Conservation (phyloP, 1,284 basidiomycete species). For the Tranzscheliella williamsii region DNA sequence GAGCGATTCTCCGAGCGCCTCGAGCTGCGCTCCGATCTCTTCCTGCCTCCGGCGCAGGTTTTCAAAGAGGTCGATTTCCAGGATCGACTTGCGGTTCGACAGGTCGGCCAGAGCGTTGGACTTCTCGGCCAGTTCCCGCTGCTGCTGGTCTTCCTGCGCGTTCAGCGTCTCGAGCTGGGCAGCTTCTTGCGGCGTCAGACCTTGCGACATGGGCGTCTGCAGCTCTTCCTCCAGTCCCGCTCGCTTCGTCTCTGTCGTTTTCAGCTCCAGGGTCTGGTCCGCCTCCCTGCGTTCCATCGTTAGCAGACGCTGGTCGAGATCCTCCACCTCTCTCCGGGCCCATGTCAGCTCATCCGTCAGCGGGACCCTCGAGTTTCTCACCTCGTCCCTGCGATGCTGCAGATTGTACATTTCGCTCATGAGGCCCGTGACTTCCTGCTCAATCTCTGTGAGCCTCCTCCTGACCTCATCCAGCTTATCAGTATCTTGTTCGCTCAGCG, state of each 20-base stretch:
- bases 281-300: slow-evolving; percentile 72
- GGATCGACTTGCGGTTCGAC: slow-evolving; percentile 74
- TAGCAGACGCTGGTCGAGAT: slow-evolving; percentile 69
- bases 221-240: slow-evolving; percentile 75
- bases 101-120: slow-evolving; percentile 76
- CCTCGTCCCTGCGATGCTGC: slow-evolving; percentile 73
- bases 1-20: slow-evolving; percentile 69
- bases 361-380: slow-evolving; percentile 71
- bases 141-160: slow-evolving; percentile 74
- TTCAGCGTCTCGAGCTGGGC: slow-evolving; percentile 72
- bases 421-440: slow-evolving; percentile 82
- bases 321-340: slow-evolving; percentile 74
- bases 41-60: slow-evolving; percentile 76
- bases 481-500: slow-evolving; percentile 72
- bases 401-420: slow-evolving; percentile 76
- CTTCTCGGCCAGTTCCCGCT: slow-evolving; percentile 72
- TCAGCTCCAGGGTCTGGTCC: slow-evolving; percentile 74
- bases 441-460: slow-evolving; percentile 70
- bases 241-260: slow-evolving; percentile 67
- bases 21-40: slow-evolving; percentile 77
- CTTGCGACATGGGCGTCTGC: slow-evolving; percentile 73
- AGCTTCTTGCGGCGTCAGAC: slow-evolving; percentile 75
- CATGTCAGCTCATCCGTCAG: slow-evolving; percentile 70
- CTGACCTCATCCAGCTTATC: slow-evolving; percentile 75
- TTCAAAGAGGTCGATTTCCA: slow-evolving; percentile 93